Evolutionary conservation across 2,329 filamentous ascomycete genomes (phyloP).

Genomic region (Trichoderma sp.): DNA sequence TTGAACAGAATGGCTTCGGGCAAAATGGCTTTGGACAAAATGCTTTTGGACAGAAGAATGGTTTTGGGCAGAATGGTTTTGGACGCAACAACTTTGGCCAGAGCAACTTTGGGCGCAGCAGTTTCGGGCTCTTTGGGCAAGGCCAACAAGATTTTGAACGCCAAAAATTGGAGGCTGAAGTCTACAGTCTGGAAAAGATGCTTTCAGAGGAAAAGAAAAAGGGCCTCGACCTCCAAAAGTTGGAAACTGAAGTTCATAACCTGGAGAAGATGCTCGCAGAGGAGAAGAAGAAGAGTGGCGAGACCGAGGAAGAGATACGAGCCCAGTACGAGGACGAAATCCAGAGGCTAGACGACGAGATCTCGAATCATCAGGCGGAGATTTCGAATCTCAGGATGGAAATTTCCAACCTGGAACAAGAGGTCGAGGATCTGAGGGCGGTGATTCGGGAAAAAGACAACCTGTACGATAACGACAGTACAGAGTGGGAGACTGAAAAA

Average conservation of each 20-base stretch:
- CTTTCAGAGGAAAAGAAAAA: conserved; percentile 55
- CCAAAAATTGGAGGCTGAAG: background rate
- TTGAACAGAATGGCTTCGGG: background rate
- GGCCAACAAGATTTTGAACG: background rate
- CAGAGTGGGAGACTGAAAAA: conserved; percentile 67
- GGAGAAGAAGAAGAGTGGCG: conserved; percentile 59
- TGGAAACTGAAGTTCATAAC: conserved; percentile 42
- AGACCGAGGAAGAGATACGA: conserved; percentile 61
- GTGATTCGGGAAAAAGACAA: conserved; percentile 70
- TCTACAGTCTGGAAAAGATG: background rate
- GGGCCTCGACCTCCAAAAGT: conserved; percentile 34
- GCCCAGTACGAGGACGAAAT: conserved; percentile 48
- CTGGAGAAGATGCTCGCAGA: conserved; percentile 51
- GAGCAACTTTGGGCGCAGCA: background rate
- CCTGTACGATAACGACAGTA: conserved; percentile 68
- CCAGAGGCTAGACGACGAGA: conserved; percentile 57
- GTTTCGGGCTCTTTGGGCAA: background rate
- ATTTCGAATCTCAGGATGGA: background rate
- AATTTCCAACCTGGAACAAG: background rate
- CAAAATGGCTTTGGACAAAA: background rate
- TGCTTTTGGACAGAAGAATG: background rate
- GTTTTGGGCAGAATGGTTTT: background rate
- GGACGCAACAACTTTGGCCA: background rate
- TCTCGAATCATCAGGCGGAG: conserved; percentile 42
- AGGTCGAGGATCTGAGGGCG: conserved; percentile 53